Evolutionary conservation across 2,329 filamentous ascomycete species (phyloP).

Genomic region (Emmonsia crescens): DNA sequence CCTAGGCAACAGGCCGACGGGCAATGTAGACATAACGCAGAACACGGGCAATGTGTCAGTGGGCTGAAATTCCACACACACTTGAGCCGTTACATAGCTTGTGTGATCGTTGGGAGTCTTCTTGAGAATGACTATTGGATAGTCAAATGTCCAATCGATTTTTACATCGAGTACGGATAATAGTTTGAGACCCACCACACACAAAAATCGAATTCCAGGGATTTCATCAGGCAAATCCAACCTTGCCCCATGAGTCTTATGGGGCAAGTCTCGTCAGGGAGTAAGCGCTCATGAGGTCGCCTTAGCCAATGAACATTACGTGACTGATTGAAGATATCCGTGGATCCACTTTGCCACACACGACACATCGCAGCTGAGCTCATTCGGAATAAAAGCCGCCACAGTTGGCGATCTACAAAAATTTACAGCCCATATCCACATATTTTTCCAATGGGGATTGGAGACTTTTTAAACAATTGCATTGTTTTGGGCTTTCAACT

Average conservation of each 20-base stretch:
- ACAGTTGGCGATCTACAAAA: background rate
- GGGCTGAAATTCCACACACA: background rate
- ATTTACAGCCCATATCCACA: background rate
- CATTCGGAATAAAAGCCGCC: background rate
- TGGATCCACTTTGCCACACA: background rate
- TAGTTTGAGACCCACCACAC: background rate
- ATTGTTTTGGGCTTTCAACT: background rate
- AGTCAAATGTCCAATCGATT: background rate
- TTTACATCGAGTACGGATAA: background rate
- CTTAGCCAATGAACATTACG: background rate
- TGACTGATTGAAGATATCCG: background rate
- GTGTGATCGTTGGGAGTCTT: background rate
- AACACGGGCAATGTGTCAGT: background rate
- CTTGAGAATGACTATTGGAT: background rate
- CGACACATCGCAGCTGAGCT: background rate
- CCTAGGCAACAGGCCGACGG: background rate
- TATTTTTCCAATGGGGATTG: background rate
- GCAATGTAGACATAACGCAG: background rate
- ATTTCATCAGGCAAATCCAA: background rate
- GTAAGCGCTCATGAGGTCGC: background rate
- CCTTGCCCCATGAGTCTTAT: background rate
- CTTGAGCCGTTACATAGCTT: background rate
- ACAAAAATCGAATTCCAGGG: background rate
- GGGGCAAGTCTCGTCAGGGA: background rate
- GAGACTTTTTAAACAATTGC: background rate